Evolutionary conservation across 139 green algal genomes (phyloP).

Genomic region (Haematococcus lacustris): DNA sequence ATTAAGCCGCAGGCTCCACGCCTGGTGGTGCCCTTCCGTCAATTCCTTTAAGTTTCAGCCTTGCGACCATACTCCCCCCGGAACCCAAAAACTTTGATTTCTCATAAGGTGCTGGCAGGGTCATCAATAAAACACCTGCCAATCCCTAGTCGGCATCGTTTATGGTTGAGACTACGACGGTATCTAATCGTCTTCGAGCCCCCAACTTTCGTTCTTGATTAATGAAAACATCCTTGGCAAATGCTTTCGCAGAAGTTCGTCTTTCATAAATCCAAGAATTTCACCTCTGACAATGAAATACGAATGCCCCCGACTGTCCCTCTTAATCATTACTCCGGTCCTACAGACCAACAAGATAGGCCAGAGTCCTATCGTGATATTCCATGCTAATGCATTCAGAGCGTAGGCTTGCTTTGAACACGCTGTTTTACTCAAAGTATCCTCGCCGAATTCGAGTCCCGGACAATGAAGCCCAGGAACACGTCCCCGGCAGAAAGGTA

Average conservation of each 20-base stretch:
- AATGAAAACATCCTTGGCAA: constrained; percentile 99
- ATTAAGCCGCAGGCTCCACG: constrained; percentile 94
- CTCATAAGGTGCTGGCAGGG: constrained; percentile 95
- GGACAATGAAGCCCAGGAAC: constrained; percentile 80
- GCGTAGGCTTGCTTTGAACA: constrained; percentile 94
- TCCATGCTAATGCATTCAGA: constrained; percentile 98
- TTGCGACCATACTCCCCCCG: constrained; percentile 94
- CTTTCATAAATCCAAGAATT: constrained; percentile 99
- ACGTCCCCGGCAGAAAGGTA: constrained; percentile 78
- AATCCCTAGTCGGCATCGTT: constrained; percentile 99
- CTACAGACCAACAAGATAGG: constrained; percentile 94
- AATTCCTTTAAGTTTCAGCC: constrained; percentile 95
- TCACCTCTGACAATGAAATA: constrained; percentile 99
- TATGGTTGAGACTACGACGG: constrained; percentile 99
- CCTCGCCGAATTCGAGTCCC: constrained; percentile 46
- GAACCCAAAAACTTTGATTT: constrained; percentile 99
- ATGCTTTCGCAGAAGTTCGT: constrained; percentile 99
- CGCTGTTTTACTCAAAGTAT: constrained; percentile 99
- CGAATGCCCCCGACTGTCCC: constrained; percentile 98
- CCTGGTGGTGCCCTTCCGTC: constrained; percentile 93
- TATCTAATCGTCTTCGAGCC: constrained; percentile 99
- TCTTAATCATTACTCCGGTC: constrained; percentile 99
- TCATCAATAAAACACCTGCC: constrained; percentile 93
- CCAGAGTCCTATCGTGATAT: constrained; percentile 98
- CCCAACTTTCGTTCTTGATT: constrained; percentile 99